Percentiles rank a stretch among this genome's conserved stretches.
Conservation (phyloP, 208 protist genomes). For the Trypanosoma cruzi region DNA sequence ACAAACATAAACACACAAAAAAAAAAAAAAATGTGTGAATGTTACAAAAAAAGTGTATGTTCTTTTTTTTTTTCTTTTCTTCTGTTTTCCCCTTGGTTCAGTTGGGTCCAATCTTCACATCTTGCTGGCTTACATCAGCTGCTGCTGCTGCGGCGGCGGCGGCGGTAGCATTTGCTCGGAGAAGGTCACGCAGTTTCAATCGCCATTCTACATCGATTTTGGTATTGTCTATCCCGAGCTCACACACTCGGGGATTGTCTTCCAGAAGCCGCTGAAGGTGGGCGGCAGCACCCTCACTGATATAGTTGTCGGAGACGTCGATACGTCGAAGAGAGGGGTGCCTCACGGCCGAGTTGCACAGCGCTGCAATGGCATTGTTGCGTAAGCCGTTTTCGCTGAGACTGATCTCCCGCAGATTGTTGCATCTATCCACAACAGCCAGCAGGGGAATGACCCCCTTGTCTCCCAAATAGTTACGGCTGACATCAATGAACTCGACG, state of each 20-base stretch:
- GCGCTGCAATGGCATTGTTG: slow-evolving; percentile 64
- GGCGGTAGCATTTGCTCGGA: slow-evolving; percentile 41
- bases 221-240: slow-evolving; percentile 80
- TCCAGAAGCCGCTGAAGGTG: slow-evolving; percentile 55
- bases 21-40: background rate
- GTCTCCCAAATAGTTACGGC: slow-evolving; percentile 90
- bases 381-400: slow-evolving; percentile 88
- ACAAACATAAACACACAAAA: background rate
- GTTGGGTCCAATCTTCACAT: slow-evolving; percentile 10
- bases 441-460: slow-evolving; percentile 78
- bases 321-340: slow-evolving; percentile 70
- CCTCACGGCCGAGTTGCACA: slow-evolving; percentile 45
- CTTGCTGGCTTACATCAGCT: slow-evolving; percentile 1
- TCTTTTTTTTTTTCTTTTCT: background rate
- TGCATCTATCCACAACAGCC: slow-evolving; percentile 53
- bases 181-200: slow-evolving; percentile 56
- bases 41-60: background rate
- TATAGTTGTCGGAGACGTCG: slow-evolving; percentile 90
- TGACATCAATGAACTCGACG: slow-evolving; percentile 67
- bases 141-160: background rate
- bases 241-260: slow-evolving; percentile 60
- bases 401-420: slow-evolving; percentile 51
- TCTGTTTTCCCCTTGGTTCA: background rate
- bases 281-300: slow-evolving; percentile 84
- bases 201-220: slow-evolving; percentile 84